Conservation (phyloP, 495 filamentous ascomycete genomes). For the Usnea hakonensis region DNA sequence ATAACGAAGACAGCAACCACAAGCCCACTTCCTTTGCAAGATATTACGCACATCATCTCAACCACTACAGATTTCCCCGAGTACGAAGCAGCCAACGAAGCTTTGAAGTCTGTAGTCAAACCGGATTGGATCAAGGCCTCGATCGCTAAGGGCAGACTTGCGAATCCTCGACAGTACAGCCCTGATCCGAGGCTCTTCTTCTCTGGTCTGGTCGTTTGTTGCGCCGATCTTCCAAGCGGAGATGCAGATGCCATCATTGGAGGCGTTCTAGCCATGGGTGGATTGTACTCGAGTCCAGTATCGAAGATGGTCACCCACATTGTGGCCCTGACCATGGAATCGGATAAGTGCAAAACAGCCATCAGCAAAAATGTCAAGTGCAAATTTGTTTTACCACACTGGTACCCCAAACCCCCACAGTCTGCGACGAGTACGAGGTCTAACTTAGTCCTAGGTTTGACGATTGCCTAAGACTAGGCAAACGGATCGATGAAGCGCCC, state of each 20-base stretch:
- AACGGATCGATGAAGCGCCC: conserved; percentile 76
- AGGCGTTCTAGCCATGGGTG: conserved; percentile 82
- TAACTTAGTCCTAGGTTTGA: conserved; percentile 66
- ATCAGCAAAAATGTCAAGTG: conserved; percentile 53
- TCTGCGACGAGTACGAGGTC: conserved; percentile 1
- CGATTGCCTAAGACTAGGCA: conserved; percentile 86
- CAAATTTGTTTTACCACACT: conserved; percentile 92
- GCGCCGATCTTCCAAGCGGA: conserved; percentile 71
- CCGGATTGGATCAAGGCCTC: conserved; percentile 70
- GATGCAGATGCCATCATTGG: conserved; percentile 91
- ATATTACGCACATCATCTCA: conserved; percentile 77
- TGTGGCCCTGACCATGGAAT: conserved; percentile 70
- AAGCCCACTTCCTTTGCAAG: conserved; percentile 40
- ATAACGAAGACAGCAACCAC: conserved; percentile 19
- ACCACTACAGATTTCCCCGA: conserved; percentile 80
- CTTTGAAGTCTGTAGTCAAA: conserved; percentile 77
- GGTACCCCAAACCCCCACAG: conserved; percentile 45
- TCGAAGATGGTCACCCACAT: conserved; percentile 77
- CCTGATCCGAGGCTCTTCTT: conserved; percentile 89
- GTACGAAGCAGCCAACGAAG: conserved; percentile 59
- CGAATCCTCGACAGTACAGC: conserved; percentile 72
- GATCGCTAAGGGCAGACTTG: conserved; percentile 57
- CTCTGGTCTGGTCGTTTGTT: conserved; percentile 68
- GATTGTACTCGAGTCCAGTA: conserved; percentile 61
- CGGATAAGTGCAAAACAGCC: conserved; percentile 61